These are phyloP conservation scores for Uncinocarpus reesii DNA, from an alignment of 2,329 filamentous ascomycete genomes.

Conservation along the genomic window DNA sequence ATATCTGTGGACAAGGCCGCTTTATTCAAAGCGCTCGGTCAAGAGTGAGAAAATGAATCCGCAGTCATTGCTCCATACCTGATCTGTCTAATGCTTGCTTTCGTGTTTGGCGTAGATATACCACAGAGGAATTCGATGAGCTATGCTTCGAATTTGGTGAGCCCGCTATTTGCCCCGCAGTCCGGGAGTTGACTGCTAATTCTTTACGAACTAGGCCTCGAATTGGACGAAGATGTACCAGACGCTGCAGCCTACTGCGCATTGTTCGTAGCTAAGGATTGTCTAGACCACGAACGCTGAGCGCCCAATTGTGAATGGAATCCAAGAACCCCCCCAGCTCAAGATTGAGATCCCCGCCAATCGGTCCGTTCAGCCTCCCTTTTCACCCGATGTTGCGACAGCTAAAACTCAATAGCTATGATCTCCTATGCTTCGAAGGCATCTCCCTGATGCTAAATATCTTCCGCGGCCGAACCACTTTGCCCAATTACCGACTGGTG, in stretches of 20 bases:
- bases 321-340: slow-evolving; percentile 79
- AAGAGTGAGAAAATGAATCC: slow-evolving; percentile 54
- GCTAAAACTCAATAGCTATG: slow-evolving; percentile 44
- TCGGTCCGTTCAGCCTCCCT: slow-evolving; percentile 48
- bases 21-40: slow-evolving; percentile 84
- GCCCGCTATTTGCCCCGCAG: slow-evolving; percentile 19
- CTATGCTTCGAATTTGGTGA: slow-evolving; percentile 93
- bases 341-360: slow-evolving; percentile 98
- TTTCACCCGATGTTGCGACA: background rate
- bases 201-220: slow-evolving; percentile 50
- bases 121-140: slow-evolving; percentile 89
- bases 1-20: slow-evolving; percentile 93
- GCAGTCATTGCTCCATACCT: background rate
- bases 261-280: slow-evolving; percentile 20
- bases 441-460: slow-evolving; percentile 93
- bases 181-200: slow-evolving; percentile 23
- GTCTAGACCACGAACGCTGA: slow-evolving; percentile 58
- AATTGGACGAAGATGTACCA: slow-evolving; percentile 78
- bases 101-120: slow-evolving; percentile 55
- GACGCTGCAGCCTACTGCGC: slow-evolving; percentile 7
- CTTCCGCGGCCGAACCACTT: slow-evolving; percentile 65
- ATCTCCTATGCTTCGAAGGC: slow-evolving; percentile 96
- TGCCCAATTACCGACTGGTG: slow-evolving; percentile 70
- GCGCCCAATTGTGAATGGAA: slow-evolving; percentile 62
- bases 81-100: background rate